These are phyloP conservation scores for Solanum raphanifolium DNA, from an alignment of 257 asterid species.

Conservation along the genomic window DNA sequence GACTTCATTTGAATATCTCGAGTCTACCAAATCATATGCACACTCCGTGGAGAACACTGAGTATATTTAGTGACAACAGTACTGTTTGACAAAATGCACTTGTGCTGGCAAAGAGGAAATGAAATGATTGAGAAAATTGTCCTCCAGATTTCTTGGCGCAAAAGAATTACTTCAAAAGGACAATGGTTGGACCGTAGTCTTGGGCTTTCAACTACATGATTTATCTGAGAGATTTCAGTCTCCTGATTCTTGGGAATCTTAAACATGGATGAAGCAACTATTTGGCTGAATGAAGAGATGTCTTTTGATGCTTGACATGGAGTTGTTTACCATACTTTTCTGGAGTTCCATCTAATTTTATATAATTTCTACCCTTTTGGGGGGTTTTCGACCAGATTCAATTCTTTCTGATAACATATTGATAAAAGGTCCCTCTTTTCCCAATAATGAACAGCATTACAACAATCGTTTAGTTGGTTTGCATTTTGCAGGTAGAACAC, in stretches of 20 bases:
- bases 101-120: neutral
- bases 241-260: neutral
- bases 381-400: neutral
- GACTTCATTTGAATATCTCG: neutral
- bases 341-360: neutral
- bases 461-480: neutral
- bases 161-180: neutral
- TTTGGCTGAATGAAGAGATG: neutral
- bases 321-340: neutral
- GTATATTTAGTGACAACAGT: neutral
- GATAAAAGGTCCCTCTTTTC: neutral
- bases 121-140: neutral
- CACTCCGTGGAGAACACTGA: neutral
- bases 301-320: neutral
- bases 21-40: neutral
- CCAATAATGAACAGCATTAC: neutral
- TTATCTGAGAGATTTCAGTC: neutral
- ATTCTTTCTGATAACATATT: neutral
- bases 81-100: neutral
- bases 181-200: neutral
- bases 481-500: neutral
- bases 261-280: neutral
- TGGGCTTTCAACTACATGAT: neutral
- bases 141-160: neutral
- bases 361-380: neutral